Base-by-base conservation (phyloP, 306 rosid species). In the Cyclanthera cordifolia region DNA sequence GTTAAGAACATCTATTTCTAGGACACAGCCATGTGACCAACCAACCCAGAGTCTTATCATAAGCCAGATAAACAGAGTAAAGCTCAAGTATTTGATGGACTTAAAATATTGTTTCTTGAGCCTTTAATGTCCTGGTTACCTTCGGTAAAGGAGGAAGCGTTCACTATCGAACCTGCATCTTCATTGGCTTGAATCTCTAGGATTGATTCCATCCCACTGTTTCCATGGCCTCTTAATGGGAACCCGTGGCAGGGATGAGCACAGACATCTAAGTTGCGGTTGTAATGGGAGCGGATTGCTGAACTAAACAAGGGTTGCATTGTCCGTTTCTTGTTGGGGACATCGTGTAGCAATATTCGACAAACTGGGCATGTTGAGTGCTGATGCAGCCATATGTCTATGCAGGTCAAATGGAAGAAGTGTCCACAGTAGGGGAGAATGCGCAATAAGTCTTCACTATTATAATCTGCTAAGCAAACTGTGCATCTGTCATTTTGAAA, bases 311-410 rank as follows among this genome's bases (percentile, higher is more conserved):
- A 66, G 17, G 97, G 96, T 49, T 75, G 96, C 92, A 89, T 72
- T 47, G 65, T 3, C 47, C 79, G 80, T 50, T 81, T 85, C 80
- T 78, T 79, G 57, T 87, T 89, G 0, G 87, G 81, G 60, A 71
- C 70, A 58, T 87, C 85, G 0, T 83, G 84, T 80, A 92, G 41
- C 5, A 95, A 89, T 73, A 82, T 79, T 67, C 97, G 89, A 83
- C 97, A 92, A 47, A 92, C 88, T 12, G 97, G 97, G 74, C 97
- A 92, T 7, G 96, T 92, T 16, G 89, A 82, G 69, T 89, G 88
- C 76, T 84, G 97, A 78, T 82, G 96, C 80, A 92, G 88, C 97
- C 97, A 92, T 68, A 84, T 59, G 84, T 92, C 97, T 78, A 92
- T 87, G 85, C 97, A 92, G 79, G 76, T 72, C 34, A 84, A 85